phyloP scores from a whole-genome alignment of 306 rosid genomes.

The Castanospermum australe region DNA sequence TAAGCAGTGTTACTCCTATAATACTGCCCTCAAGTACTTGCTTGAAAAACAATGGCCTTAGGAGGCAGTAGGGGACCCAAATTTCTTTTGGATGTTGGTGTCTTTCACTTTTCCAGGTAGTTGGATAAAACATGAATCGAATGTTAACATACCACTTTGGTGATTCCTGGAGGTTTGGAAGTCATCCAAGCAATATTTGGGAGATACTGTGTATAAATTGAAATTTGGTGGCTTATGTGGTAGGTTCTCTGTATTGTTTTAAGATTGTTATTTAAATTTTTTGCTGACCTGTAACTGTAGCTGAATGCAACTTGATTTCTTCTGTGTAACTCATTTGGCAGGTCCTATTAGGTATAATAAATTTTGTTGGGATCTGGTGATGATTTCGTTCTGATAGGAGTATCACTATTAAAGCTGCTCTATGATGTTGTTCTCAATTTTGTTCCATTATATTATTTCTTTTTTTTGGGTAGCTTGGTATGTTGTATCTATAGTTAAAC shows the following conservation, averaged over 20 bases:
- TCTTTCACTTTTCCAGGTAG: constrained; percentile 36
- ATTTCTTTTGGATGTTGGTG: constrained; percentile 26
- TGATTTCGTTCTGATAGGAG: neutral
- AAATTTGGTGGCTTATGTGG: constrained; percentile 14
- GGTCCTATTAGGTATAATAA: neutral
- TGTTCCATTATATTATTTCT: neutral
- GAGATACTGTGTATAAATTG: constrained; percentile 12
- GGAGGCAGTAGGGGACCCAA: neutral
- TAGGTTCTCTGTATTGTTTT: constrained; percentile 15
- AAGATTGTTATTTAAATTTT: neutral
- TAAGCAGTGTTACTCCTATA: neutral
- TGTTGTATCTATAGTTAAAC: neutral
- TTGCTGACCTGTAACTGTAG: constrained; percentile 16
- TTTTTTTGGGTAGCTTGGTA: neutral
- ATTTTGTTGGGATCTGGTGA: neutral
- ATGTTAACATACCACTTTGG: constrained; percentile 14
- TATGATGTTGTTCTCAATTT: neutral
- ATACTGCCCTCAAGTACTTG: neutral
- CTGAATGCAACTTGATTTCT: neutral
- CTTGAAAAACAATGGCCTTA: neutral
- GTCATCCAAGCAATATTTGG: neutral
- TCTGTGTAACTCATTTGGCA: constrained; percentile 23
- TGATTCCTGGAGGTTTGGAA: constrained; percentile 14
- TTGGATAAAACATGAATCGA: constrained; percentile 23
- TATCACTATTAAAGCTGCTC: neutral